These are phyloP conservation scores for Gyrodon lividus DNA, from an alignment of 768 basidiomycete species.

Conservation along the genomic window DNA sequence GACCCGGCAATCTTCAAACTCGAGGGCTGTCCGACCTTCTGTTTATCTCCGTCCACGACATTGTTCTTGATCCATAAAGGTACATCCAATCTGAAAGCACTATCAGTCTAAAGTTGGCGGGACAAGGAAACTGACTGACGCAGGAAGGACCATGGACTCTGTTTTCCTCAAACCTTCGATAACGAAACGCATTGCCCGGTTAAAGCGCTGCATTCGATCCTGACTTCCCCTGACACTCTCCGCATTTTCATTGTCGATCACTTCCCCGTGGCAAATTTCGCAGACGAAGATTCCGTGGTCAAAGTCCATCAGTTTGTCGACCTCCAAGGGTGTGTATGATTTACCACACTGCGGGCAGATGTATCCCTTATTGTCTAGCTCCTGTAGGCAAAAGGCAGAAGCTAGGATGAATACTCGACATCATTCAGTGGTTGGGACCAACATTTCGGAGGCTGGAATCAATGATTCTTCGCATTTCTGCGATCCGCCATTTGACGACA, in stretches of 20 bases:
- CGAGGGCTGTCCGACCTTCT: conserved; percentile 49
- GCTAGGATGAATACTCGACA: not conserved
- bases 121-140: conserved; percentile 46
- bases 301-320: conserved; percentile 79
- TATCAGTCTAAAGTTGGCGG: not conserved
- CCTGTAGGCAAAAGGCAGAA: conserved; percentile 44
- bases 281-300: conserved; percentile 67
- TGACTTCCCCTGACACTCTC: conserved; percentile 83
- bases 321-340: conserved; percentile 83
- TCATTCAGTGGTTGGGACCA: conserved; percentile 22
- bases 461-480: conserved; percentile 87
- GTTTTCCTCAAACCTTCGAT: conserved; percentile 86
- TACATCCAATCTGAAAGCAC: conserved; percentile 68
- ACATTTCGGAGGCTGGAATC: conserved; percentile 90
- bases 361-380: conserved; percentile 97
- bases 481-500: conserved; percentile 96
- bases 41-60: conserved; percentile 60
- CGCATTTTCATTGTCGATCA: conserved; percentile 89
- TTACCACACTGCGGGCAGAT: conserved; percentile 87
- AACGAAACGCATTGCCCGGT: conserved; percentile 85
- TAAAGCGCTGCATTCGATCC: conserved; percentile 95
- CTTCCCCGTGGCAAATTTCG: conserved; percentile 83
- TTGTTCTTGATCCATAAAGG: conserved; percentile 78
- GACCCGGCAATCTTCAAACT: conserved; percentile 77
- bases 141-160: conserved; percentile 82